Evolutionary conservation across 2,329 filamentous ascomycete species (phyloP).

Genomic region (Phaeoacremonium minimum): DNA sequence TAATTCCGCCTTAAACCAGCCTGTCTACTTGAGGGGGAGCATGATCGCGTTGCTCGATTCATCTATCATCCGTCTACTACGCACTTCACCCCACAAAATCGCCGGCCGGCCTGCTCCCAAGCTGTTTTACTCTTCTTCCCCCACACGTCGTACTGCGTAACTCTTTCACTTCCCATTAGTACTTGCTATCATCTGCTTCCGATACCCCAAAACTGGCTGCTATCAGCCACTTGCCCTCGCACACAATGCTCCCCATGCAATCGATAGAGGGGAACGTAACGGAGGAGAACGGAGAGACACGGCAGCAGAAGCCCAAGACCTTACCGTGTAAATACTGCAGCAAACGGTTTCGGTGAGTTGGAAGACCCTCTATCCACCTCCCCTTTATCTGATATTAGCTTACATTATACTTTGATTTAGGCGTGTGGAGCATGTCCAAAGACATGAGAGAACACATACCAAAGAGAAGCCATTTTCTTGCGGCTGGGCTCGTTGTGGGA

Average conservation of each 20-base stretch:
- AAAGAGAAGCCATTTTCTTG: constrained; percentile 63
- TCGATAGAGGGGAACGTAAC: constrained; percentile 42
- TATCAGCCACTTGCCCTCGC: constrained; percentile 2
- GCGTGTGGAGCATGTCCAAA: constrained; percentile 60
- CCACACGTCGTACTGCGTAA: neutral
- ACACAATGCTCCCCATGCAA: constrained; percentile 46
- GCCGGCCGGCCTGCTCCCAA: neutral
- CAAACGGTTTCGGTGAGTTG: constrained; percentile 56
- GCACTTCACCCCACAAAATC: neutral
- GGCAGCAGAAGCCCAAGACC: constrained; percentile 57
- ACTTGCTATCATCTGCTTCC: constrained; percentile 5
- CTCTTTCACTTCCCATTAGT: constrained; percentile 3
- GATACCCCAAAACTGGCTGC: constrained; percentile 1
- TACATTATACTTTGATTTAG: constrained; percentile 38
- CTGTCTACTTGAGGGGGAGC: neutral
- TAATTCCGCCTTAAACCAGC: neutral
- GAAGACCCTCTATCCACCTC: constrained; percentile 11
- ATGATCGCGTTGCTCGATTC: neutral
- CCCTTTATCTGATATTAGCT: constrained; percentile 28
- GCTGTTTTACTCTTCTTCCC: neutral
- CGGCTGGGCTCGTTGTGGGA: constrained; percentile 54
- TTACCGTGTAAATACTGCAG: constrained; percentile 60
- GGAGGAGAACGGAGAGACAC: constrained; percentile 45
- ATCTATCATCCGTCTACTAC: neutral
- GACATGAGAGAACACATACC: constrained; percentile 60